Conservation (phyloP, 768 basidiomycete species). For the Podaxis sp. region DNA sequence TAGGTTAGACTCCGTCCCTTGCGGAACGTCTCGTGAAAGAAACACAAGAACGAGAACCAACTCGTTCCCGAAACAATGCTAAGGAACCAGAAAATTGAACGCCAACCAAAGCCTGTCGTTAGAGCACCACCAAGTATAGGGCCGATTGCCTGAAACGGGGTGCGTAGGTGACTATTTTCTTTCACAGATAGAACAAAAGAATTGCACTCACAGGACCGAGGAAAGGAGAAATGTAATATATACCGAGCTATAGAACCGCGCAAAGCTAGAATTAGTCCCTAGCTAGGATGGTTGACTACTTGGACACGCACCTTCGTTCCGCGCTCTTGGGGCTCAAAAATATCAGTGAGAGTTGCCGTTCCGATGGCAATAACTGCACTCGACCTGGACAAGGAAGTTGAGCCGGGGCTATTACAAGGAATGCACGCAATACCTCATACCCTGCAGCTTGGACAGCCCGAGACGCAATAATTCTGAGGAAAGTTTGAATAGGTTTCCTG, state of each 20-base stretch:
- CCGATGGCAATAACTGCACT: constrained; percentile 71
- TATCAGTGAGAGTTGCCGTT: constrained; percentile 75
- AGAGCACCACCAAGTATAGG: constrained; percentile 73
- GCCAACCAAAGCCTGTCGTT: constrained; percentile 71
- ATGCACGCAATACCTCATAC: constrained; percentile 28
- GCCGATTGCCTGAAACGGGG: constrained; percentile 43
- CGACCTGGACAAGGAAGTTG: constrained; percentile 35
- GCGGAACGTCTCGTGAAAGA: constrained; percentile 84
- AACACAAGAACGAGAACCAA: constrained; percentile 53
- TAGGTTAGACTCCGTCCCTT: constrained; percentile 80
- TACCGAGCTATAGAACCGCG: constrained; percentile 51
- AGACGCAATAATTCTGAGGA: constrained; percentile 58
- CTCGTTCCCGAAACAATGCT: constrained; percentile 56
- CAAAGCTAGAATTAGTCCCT: background rate
- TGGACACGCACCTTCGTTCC: constrained; percentile 50
- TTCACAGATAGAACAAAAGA: background rate
- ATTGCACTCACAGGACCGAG: constrained; percentile 54
- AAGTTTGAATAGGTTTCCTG: background rate
- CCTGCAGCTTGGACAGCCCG: constrained; percentile 68
- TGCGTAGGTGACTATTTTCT: background rate
- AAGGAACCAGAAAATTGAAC: constrained; percentile 83
- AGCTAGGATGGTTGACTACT: background rate
- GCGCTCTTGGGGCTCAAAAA: constrained; percentile 71
- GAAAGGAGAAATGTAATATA: constrained; percentile 78
- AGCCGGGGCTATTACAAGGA: background rate